phyloP scores from a whole-genome alignment of 345 rosid species.

The Citrus australasica region DNA sequence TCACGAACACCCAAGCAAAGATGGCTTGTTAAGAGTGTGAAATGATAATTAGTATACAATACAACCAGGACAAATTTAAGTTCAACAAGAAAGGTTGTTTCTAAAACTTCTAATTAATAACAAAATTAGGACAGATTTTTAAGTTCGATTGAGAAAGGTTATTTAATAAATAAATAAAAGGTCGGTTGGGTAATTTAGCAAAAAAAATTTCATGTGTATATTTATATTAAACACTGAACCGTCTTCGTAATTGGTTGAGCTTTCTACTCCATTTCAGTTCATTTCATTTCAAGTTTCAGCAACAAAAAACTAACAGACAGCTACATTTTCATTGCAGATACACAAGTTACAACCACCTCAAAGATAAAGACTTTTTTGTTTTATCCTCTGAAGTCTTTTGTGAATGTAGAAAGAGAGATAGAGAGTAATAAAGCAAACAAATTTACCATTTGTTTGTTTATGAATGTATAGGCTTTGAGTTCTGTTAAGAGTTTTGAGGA shows the following conservation, averaged over 20 bases:
- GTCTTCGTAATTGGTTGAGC: neutral
- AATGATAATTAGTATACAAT: neutral
- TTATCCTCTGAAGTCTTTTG: neutral
- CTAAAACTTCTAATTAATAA: no score
- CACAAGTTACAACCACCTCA: neutral
- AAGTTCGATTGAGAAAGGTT: neutral
- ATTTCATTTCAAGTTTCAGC: neutral
- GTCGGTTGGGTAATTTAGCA: neutral
- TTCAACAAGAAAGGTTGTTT: neutral
- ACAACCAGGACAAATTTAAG: neutral
- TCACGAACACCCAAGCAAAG: neutral
- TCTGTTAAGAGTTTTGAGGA: constrained; percentile 11
- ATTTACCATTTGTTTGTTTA: neutral
- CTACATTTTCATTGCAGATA: neutral
- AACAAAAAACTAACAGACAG: neutral
- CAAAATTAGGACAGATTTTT: neutral
- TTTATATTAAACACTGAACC: neutral
- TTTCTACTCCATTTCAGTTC: neutral
- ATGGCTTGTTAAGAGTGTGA: neutral
- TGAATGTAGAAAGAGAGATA: neutral
- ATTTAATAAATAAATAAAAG: no score
- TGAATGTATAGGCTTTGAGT: neutral
- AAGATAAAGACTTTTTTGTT: neutral
- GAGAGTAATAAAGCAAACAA: neutral
- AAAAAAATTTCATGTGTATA: neutral